phyloP scores from a whole-genome alignment of 2,329 filamentous ascomycete genomes.

The Arachnomyces sp. region DNA sequence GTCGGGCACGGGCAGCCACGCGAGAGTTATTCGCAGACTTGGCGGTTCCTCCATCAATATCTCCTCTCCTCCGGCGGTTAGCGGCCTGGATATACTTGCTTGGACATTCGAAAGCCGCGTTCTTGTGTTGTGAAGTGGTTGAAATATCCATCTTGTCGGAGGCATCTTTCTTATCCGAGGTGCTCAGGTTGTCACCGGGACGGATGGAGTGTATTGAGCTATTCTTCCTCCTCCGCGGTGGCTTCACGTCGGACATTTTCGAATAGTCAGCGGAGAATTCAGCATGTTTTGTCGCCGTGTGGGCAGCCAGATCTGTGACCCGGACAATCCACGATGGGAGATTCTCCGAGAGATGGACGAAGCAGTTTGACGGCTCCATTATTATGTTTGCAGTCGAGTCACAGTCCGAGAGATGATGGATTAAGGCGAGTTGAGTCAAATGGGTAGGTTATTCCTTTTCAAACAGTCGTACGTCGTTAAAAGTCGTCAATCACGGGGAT shows the following conservation, averaged over 20 bases:
- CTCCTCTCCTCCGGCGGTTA: constrained; percentile 28
- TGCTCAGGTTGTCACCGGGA: constrained; percentile 17
- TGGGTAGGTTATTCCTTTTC: constrained; percentile 5
- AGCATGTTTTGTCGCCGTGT: constrained; percentile 33
- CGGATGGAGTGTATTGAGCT: constrained; percentile 38
- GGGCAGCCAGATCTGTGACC: constrained; percentile 34
- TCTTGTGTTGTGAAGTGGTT: not conserved
- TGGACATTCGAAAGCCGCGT: constrained; percentile 10
- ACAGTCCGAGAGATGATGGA: constrained; percentile 6
- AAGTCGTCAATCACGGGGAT: no score
- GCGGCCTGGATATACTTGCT: constrained; percentile 16
- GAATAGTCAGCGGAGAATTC: constrained; percentile 39
- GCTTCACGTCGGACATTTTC: constrained; percentile 23
- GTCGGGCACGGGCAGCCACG: constrained; percentile 60
- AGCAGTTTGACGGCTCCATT: constrained; percentile 39
- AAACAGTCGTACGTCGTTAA: constrained; percentile 8
- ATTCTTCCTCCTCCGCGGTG: constrained; percentile 29
- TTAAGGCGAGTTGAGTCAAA: constrained; percentile 4
- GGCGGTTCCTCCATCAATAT: constrained; percentile 24
- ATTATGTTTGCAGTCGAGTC: constrained; percentile 15
- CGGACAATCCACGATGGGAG: constrained; percentile 38
- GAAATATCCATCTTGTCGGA: not conserved
- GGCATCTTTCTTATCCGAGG: constrained; percentile 3
- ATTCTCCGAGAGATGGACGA: constrained; percentile 37
- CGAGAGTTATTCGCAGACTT: constrained; percentile 22